phyloP scores from a whole-genome alignment of 2,329 filamentous ascomycete genomes.

The Leptographium flavum region DNA sequence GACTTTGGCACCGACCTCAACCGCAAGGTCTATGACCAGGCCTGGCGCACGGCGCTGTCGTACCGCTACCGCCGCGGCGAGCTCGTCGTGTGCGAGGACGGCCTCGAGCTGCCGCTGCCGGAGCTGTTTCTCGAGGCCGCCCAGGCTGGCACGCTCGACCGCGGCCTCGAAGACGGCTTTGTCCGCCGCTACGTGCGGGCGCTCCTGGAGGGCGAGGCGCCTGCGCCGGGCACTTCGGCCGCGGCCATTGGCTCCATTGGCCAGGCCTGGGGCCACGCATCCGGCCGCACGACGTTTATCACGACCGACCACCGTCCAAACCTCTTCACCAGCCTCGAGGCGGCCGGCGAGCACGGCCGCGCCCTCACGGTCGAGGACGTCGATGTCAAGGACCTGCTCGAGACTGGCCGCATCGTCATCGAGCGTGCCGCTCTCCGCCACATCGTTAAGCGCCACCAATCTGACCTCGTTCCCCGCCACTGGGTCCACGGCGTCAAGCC shows the following conservation, averaged over 20 bases:
- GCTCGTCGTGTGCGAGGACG: constrained; percentile 70
- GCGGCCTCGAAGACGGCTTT: constrained; percentile 31
- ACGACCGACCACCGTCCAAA: constrained; percentile 45
- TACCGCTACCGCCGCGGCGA: constrained; percentile 83
- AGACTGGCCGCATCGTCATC: constrained; percentile 72
- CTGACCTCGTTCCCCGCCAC: constrained; percentile 42
- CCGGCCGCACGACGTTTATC: constrained; percentile 63
- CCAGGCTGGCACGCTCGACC: constrained; percentile 17
- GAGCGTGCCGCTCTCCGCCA: constrained; percentile 67
- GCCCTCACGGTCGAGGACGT: constrained; percentile 63
- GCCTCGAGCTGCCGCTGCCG: constrained; percentile 50
- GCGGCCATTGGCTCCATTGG: constrained; percentile 9
- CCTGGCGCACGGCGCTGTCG: constrained; percentile 85
- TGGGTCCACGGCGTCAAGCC: constrained; percentile 25
- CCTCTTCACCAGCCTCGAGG: constrained; percentile 52
- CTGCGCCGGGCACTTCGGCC: not conserved
- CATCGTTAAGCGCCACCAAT: constrained; percentile 60
- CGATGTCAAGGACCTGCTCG: constrained; percentile 88
- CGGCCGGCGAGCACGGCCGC: constrained; percentile 50
- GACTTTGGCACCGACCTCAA: constrained; percentile 79
- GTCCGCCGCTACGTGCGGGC: constrained; percentile 46
- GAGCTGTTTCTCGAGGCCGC: constrained; percentile 31
- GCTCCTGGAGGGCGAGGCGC: constrained; percentile 39
- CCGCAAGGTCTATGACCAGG: constrained; percentile 85
- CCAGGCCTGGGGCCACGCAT: constrained; percentile 53